These are phyloP conservation scores for Aspergillus taichungensis DNA, from an alignment of 495 filamentous ascomycete genomes.

Conservation along the genomic window DNA sequence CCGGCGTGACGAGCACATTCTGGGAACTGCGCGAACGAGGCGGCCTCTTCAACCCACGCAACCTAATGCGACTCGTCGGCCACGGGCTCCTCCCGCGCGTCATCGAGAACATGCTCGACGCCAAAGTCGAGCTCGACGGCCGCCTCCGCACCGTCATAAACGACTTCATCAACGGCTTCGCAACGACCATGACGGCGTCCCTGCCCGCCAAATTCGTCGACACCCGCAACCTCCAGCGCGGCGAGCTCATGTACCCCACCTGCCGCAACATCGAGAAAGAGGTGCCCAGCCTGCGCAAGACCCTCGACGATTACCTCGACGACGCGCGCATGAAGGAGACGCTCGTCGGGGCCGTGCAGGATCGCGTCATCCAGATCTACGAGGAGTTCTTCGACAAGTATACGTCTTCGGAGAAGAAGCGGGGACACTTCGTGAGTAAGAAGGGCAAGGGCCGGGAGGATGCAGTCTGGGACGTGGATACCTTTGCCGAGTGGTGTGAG, in stretches of 20 bases:
- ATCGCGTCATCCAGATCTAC: constrained; percentile 50
- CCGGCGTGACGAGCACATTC: constrained; percentile 68
- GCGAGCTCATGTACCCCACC: constrained; percentile 30
- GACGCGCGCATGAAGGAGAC: constrained; percentile 54
- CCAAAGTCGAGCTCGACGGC: constrained; percentile 74
- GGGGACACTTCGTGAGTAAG: constrained; percentile 37
- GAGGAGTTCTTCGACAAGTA: constrained; percentile 52
- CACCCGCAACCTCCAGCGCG: constrained; percentile 26
- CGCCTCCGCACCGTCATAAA: constrained; percentile 68
- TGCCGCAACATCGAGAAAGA: constrained; percentile 45
- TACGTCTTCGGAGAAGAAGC: constrained; percentile 33
- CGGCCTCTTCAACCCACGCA: constrained; percentile 59
- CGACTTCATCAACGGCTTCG: constrained; percentile 60
- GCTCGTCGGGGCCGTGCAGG: constrained; percentile 51
- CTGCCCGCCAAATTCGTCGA: constrained; percentile 37
- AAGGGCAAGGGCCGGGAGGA: constrained; percentile 57
- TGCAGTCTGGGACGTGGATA: constrained; percentile 56
- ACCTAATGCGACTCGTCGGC: constrained; percentile 50
- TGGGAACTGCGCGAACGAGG: constrained; percentile 63
- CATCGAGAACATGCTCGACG: constrained; percentile 64
- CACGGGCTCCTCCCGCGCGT: constrained; percentile 51
- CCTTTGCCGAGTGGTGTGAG: constrained; percentile 51
- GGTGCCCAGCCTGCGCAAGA: constrained; percentile 41
- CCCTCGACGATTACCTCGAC: constrained; percentile 49
- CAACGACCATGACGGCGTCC: constrained; percentile 45